Conservation (phyloP, 2,329 filamentous ascomycete genomes). For the Cercospora citrullina region DNA sequence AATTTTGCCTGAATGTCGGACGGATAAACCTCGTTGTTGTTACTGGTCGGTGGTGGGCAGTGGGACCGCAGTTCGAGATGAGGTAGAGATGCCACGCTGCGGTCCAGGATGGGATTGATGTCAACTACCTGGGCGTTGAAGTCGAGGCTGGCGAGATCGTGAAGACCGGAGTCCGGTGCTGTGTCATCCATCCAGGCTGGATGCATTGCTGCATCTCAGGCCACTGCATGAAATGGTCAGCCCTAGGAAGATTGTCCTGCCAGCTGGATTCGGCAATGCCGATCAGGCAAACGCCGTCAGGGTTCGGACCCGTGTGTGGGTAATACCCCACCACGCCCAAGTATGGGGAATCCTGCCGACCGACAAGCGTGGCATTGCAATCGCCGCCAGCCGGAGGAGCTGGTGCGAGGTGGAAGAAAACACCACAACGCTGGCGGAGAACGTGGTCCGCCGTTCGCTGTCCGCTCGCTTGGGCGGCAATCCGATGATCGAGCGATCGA, state of each 20-base stretch:
- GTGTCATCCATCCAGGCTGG: not conserved
- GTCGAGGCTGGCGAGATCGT: not conserved
- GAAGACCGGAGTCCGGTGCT: not conserved
- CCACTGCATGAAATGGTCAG: not conserved
- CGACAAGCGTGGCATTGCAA: not conserved
- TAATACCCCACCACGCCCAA: not conserved
- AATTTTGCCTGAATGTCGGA: not conserved
- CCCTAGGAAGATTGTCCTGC: not conserved
- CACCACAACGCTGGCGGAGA: not conserved
- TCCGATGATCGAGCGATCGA: constrained; percentile 3
- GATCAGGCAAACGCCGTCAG: constrained; percentile 4
- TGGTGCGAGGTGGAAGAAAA: not conserved
- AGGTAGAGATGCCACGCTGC: not conserved
- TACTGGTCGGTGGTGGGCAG: not conserved
- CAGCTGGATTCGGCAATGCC: not conserved
- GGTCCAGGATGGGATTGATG: not conserved
- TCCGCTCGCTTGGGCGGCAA: not conserved
- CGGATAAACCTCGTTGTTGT: not conserved
- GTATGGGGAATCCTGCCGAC: not conserved
- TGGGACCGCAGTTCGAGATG: not conserved
- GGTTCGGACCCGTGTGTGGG: not conserved
- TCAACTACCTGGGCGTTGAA: not conserved
- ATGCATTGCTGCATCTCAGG: not conserved
- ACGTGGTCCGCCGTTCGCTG: not conserved
- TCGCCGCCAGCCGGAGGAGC: constrained; percentile 3